Base-by-base conservation (phyloP, 2,329 filamentous ascomycete genomes). In the Clonostachys chloroleuca region DNA sequence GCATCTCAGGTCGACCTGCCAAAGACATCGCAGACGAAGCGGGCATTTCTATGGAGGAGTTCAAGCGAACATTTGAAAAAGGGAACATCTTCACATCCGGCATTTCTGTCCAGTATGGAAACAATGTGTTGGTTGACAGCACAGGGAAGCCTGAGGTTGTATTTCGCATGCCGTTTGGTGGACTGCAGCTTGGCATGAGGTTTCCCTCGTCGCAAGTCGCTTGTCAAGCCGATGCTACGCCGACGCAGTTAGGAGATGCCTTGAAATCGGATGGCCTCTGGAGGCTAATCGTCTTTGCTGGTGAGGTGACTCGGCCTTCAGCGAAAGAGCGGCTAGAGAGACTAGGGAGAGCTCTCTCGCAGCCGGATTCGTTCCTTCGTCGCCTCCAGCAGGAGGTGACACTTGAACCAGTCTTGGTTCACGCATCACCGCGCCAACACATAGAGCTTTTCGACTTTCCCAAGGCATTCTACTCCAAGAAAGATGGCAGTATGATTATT, bases 381-480 rank as follows among this genome's bases (percentile, higher is more conserved):
- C 16, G 43, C 6, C 48, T 47, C 43, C 13, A 30, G 6, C 52
- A 54, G 12, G 44, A 49, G 17, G 48, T 81, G 5, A n/a, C n/a
- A n/a, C 69, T 88, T 34, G 82, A 86, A 34, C 65, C 87, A 0
- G 59, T 87, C 4, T 79, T 81, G 0, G 64, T 86, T 1, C 84
- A 88, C 58, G 71, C 73, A 3, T 68, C 78, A 0, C 70, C 69
- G 24, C 68, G 83, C 36, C 59, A 54, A 0, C 65, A 74, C 0
- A 65, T 77, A 0, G 75, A 80, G 45, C 56, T 81, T 7, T 58
- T 78, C 17, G 74, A 78, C 46, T 70, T 81, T 24, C 76, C 77
- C 0, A 67, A 71, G 2, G 63, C 74, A 0, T 70, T 78, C 37
- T 70, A 69, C 36, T 72, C 73, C 0, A 75, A 70, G 35, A 68